Evolutionary conservation across 805 yeast genomes (phyloP).

Genomic region (Yamadazyma laniorum): DNA sequence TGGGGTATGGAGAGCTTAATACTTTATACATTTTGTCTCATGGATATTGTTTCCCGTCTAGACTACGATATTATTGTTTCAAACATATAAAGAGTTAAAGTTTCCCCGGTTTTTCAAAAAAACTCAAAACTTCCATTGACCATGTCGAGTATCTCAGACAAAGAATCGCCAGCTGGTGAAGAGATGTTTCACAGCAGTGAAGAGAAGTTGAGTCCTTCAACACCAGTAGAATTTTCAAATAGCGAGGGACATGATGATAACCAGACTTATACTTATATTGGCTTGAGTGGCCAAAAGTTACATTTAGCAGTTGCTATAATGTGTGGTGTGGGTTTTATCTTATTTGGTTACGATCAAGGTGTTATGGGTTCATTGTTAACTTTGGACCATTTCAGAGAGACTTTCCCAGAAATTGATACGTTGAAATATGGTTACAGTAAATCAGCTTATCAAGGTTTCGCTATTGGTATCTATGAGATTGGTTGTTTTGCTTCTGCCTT

Average conservation of each 20-base stretch:
- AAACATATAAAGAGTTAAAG: not conserved
- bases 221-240: not conserved
- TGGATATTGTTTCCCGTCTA: not conserved
- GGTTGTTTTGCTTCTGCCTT: constrained; percentile 78
- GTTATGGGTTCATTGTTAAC: constrained; percentile 65
- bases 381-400: constrained; percentile 43
- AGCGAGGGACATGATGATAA: constrained; percentile 11
- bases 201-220: not conserved
- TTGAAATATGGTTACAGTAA: constrained; percentile 11
- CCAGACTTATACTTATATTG: constrained; percentile 9
- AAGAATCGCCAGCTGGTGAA: constrained; percentile 5
- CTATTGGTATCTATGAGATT: constrained; percentile 60
- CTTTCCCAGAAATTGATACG: constrained; percentile 29
- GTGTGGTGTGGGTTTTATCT: constrained; percentile 51
- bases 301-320: constrained; percentile 12
- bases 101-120: not conserved
- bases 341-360: constrained; percentile 81
- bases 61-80: not conserved
- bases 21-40: too few species aligned
- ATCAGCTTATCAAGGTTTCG: constrained; percentile 60
- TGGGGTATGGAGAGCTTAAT: not conserved
- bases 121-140: too few species aligned
- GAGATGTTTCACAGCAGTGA: constrained; percentile 5
- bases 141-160: constrained; percentile 9
- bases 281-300: constrained; percentile 11